A percentile compares a stretch with the other conserved stretches of the same genome.
phyloP scores from a whole-genome alignment of 2,329 filamentous ascomycete genomes.

The Colletotrichum sp. region DNA sequence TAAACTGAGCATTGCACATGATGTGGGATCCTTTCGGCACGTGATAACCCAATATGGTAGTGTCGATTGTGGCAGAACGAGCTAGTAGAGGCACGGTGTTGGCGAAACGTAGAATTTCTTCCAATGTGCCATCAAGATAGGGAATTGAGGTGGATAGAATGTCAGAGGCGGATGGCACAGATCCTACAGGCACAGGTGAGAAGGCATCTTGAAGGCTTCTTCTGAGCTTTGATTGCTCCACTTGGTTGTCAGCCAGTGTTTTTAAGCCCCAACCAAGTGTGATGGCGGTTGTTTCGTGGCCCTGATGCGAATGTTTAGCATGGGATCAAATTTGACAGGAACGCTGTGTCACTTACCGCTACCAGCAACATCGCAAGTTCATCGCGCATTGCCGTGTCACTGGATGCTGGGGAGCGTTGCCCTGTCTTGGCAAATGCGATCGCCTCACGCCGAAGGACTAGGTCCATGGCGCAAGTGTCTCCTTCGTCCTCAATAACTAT shows the following conservation, averaged over 20 bases:
- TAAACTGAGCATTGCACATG: not conserved
- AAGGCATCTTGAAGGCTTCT: not conserved
- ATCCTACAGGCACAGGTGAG: not conserved
- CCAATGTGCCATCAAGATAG: not conserved
- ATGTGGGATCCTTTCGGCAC: not conserved
- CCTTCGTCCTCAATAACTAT: not conserved
- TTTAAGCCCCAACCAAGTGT: not conserved
- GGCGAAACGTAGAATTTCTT: not conserved
- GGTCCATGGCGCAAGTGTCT: not conserved
- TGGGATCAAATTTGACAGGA: not conserved
- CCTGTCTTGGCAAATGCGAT: not conserved
- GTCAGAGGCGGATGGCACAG: not conserved
- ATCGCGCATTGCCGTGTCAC: not conserved
- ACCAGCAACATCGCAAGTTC: not conserved
- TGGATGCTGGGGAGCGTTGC: not conserved
- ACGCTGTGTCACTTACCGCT: not conserved
- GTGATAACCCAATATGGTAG: not conserved
- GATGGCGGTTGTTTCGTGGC: not conserved
- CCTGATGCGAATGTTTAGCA: not conserved
- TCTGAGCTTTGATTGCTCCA: not conserved
- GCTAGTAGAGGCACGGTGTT: not conserved
- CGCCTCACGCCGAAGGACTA: not conserved
- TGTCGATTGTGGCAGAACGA: not conserved
- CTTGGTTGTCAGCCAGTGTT: not conserved
- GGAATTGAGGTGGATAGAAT: not conserved